Conservation (phyloP, 257 asterid genomes). For the Solanum stenotomum region DNA sequence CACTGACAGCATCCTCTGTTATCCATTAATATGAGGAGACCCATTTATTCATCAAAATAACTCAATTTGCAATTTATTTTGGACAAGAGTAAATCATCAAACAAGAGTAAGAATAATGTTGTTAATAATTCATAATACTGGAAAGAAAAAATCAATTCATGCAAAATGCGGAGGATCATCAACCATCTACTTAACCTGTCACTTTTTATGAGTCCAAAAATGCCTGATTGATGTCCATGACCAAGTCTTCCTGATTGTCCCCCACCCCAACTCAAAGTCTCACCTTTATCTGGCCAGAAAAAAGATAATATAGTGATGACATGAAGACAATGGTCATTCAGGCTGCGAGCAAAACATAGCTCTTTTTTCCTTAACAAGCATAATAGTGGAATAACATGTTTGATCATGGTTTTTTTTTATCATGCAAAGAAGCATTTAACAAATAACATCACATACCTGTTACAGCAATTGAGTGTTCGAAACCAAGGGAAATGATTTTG, state of each 20-base stretch:
- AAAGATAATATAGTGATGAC: slow-evolving; percentile 1
- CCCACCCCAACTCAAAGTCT: slow-evolving; percentile 94
- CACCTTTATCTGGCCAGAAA: slow-evolving; percentile 63
- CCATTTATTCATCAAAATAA: not conserved
- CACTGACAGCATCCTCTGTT: not conserved
- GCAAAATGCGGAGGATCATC: not conserved
- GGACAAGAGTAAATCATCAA: not conserved
- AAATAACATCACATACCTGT: slow-evolving; percentile 51
- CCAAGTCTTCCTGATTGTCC: slow-evolving; percentile 96
- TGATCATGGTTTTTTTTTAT: not conserved
- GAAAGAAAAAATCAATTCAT: not conserved
- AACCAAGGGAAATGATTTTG: slow-evolving; percentile 60
- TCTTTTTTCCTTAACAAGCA: not conserved
- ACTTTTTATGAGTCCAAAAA: slow-evolving; percentile 63
- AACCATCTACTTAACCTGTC: slow-evolving; percentile 46
- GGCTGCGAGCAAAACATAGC: not conserved
- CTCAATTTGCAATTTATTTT: not conserved
- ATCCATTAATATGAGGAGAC: not conserved
- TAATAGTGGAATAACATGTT: not conserved
- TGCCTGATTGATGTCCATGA: slow-evolving; percentile 77
- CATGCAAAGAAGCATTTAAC: slow-evolving; percentile 2
- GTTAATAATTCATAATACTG: not conserved
- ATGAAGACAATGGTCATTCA: not conserved
- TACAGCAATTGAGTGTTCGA: slow-evolving; percentile 87
- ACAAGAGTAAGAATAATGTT: not conserved